Percentiles rank a stretch among this genome's conserved stretches.
phyloP scores from a whole-genome alignment of 1,284 basidiomycete species.

The Papiliotrema flavescens region DNA sequence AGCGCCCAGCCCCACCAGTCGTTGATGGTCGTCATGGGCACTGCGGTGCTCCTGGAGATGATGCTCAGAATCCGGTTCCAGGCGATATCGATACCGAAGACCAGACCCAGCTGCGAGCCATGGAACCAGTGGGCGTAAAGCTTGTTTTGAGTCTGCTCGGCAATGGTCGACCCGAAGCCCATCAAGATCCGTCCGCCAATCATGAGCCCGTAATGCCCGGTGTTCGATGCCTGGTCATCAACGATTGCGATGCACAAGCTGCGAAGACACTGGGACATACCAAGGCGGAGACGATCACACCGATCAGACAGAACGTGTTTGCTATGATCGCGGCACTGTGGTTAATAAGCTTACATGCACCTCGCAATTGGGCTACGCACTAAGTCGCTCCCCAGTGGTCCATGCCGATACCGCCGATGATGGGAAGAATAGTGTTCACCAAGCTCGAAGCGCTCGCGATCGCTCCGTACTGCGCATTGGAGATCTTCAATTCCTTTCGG shows the following conservation, averaged over 20 bases:
- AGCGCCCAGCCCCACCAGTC: slow-evolving; percentile 47
- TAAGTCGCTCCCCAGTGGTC: slow-evolving; percentile 48
- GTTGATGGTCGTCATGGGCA: slow-evolving; percentile 44
- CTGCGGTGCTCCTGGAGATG: slow-evolving; percentile 33
- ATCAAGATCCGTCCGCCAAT: slow-evolving; percentile 32
- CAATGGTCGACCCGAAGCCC: slow-evolving; percentile 35
- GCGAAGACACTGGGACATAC: slow-evolving; percentile 21
- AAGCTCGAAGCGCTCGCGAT: slow-evolving; percentile 46
- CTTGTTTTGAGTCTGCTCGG: slow-evolving; percentile 40
- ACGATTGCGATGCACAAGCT: slow-evolving; percentile 5
- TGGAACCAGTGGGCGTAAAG: slow-evolving; percentile 43
- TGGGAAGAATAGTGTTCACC: slow-evolving; percentile 50
- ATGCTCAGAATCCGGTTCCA: slow-evolving; percentile 36
- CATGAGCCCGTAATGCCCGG: slow-evolving; percentile 26
- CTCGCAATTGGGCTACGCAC: too few species aligned
- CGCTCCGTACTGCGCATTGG: slow-evolving; percentile 49
- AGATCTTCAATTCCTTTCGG: slow-evolving; percentile 39
- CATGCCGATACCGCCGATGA: slow-evolving; percentile 51
- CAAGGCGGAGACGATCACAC: slow-evolving; percentile 35
- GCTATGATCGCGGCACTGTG: slow-evolving; percentile 34
- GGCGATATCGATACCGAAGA: slow-evolving; percentile 36
- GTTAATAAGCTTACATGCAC: neutral
- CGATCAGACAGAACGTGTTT: slow-evolving; percentile 38
- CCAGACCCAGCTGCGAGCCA: slow-evolving; percentile 29
- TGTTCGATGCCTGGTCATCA: slow-evolving; percentile 25